Evolutionary conservation across 768 basidiomycete genomes (phyloP).

Genomic region (Leccinum sublutescens): DNA sequence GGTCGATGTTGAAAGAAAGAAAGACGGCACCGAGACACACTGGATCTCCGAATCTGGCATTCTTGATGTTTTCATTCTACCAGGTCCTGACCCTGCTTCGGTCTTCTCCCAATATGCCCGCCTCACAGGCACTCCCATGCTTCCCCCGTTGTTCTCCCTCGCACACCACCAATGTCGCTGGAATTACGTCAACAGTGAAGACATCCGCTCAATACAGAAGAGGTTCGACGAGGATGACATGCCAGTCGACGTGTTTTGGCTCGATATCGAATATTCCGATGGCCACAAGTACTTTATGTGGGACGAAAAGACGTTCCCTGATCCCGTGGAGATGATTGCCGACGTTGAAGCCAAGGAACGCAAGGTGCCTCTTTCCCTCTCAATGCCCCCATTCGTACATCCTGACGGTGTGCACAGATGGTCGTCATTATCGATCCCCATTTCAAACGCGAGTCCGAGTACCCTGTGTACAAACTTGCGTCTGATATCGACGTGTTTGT

Average conservation of each 20-base stretch:
- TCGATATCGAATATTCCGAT: constrained; percentile 93
- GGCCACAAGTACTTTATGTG: constrained; percentile 98
- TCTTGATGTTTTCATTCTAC: constrained; percentile 89
- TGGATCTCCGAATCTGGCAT: constrained; percentile 99
- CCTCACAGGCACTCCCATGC: constrained; percentile 80
- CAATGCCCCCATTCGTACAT: background rate
- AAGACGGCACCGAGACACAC: constrained; percentile 76
- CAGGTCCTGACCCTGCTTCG: constrained; percentile 81
- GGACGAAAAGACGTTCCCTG: constrained; percentile 90
- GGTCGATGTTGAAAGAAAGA: constrained; percentile 75
- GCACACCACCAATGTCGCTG: constrained; percentile 98
- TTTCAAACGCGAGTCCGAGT: constrained; percentile 75
- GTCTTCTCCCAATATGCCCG: constrained; percentile 83
- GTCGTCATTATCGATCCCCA: constrained; percentile 98
- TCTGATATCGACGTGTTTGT: constrained; percentile 79
- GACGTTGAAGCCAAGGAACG: constrained; percentile 82
- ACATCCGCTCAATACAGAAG: constrained; percentile 79
- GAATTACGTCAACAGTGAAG: constrained; percentile 93
- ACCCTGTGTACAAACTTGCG: constrained; percentile 84
- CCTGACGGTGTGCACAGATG: constrained; percentile 56
- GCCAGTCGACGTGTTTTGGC: constrained; percentile 95
- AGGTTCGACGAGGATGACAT: constrained; percentile 94
- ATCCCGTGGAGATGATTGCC: constrained; percentile 90
- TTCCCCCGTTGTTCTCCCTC: constrained; percentile 90
- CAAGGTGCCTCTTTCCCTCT: constrained; percentile 53